phyloP scores from a whole-genome alignment of 768 basidiomycete species.

The Kwoniella bestiolae region DNA sequence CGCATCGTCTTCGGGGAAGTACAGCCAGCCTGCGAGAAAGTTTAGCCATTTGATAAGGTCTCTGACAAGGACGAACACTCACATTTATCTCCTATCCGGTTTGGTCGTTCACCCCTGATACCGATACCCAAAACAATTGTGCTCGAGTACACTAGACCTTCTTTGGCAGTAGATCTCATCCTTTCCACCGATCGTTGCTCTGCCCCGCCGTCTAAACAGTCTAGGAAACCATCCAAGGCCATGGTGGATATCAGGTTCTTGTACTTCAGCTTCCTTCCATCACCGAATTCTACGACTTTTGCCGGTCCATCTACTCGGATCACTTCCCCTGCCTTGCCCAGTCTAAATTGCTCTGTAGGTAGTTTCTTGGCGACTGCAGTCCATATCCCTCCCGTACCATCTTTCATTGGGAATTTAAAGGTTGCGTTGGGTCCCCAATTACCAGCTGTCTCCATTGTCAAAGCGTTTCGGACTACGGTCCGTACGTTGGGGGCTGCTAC shows the following conservation, averaged over 20 bases:
- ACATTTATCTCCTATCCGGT: conserved; percentile 59
- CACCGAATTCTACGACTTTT: conserved; percentile 52
- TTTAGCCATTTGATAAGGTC: neutral
- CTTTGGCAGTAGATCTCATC: conserved; percentile 32
- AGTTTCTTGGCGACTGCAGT: conserved; percentile 56
- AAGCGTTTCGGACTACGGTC: conserved; percentile 56
- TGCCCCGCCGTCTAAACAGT: conserved; percentile 40
- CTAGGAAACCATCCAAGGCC: conserved; percentile 54
- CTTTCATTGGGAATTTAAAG: conserved; percentile 58
- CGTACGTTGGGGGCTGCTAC: conserved; percentile 58
- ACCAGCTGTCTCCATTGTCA: conserved; percentile 56
- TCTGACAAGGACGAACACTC: conserved; percentile 25
- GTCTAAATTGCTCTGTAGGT: conserved; percentile 43
- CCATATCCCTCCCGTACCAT: conserved; percentile 60
- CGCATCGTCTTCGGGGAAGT: conserved; percentile 58
- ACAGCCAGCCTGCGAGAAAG: conserved; percentile 36
- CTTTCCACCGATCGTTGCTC: conserved; percentile 25
- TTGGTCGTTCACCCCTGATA: conserved; percentile 56
- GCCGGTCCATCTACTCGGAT: conserved; percentile 44
- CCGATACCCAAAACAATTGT: conserved; percentile 59
- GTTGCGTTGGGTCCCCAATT: conserved; percentile 60
- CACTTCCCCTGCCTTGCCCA: conserved; percentile 47
- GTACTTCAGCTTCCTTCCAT: conserved; percentile 55
- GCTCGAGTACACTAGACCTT: conserved; percentile 55
- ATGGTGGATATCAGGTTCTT: conserved; percentile 55